Evolutionary conservation across 306 rosid species (phyloP).

Genomic region (Delonix regia): DNA sequence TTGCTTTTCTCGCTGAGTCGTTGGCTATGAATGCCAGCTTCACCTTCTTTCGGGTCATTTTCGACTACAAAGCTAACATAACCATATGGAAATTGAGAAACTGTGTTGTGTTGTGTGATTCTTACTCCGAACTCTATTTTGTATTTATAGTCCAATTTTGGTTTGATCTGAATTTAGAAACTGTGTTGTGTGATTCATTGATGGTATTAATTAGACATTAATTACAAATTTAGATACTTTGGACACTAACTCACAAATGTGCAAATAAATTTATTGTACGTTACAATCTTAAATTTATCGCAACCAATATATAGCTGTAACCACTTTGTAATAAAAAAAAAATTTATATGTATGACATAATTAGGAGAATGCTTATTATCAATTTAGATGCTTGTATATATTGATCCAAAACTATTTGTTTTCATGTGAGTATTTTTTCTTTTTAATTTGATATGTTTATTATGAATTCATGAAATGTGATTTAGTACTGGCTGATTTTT

Average conservation of each 20-base stretch:
- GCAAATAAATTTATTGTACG: not conserved
- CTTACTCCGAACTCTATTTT: not conserved
- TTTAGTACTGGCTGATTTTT: too few relatives aligned
- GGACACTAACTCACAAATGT: not conserved
- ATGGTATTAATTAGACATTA: not conserved
- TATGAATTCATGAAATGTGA: too few relatives aligned
- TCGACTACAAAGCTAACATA: not conserved
- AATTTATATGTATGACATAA: too few relatives aligned
- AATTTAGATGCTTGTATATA: too few relatives aligned
- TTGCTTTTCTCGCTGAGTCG: slow-evolving; percentile 50
- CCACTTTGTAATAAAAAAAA: too few relatives aligned
- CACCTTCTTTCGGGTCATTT: slow-evolving; percentile 58
- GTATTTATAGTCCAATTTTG: slow-evolving; percentile 30
- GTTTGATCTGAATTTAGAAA: not conserved
- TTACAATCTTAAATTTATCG: not conserved
- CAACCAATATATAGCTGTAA: too few relatives aligned
- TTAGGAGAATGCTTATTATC: too few relatives aligned
- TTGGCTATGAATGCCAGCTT: slow-evolving; percentile 51
- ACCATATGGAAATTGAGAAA: not conserved
- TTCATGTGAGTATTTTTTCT: too few relatives aligned
- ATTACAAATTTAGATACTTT: not conserved
- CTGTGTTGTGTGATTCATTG: not conserved
- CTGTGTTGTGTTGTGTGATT: not conserved
- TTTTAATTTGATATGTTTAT: too few relatives aligned
- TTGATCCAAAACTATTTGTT: too few relatives aligned